These are phyloP conservation scores for Plenodomus biglobosus DNA, from an alignment of 2,329 filamentous ascomycete genomes.

Conservation along the genomic window DNA sequence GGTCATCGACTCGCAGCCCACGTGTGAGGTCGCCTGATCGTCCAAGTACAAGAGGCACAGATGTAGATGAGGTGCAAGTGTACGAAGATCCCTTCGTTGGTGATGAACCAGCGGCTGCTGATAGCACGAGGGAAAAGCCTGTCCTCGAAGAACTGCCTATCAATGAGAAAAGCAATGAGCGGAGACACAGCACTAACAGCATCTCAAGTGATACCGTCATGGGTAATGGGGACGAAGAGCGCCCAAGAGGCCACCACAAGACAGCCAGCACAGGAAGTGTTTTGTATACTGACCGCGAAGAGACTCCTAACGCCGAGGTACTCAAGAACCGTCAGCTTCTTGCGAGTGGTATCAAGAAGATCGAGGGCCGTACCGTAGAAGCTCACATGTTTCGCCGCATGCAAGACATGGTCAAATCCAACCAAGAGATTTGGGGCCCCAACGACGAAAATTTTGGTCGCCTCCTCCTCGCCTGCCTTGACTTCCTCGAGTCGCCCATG, in stretches of 20 bases:
- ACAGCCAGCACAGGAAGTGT: conserved; percentile 43
- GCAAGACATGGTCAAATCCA: conserved; percentile 71
- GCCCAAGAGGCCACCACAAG: conserved; percentile 39
- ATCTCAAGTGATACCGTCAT: conserved; percentile 30
- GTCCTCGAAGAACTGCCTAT: conserved; percentile 56
- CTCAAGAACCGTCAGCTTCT: conserved; percentile 60
- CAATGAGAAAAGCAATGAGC: conserved; percentile 49
- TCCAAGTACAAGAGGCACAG: conserved; percentile 34
- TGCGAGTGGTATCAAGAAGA: conserved; percentile 72
- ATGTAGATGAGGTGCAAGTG: conserved; percentile 51
- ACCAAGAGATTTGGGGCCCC: conserved; percentile 61
- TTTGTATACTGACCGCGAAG: conserved; percentile 34
- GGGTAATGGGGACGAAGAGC: conserved; percentile 29
- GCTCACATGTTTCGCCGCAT: conserved; percentile 79
- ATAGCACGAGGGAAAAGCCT: conserved; percentile 43
- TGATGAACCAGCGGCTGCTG: conserved; percentile 30
- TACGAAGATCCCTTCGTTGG: conserved; percentile 57
- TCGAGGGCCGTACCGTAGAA: conserved; percentile 71
- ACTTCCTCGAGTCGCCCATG: conserved; percentile 66
- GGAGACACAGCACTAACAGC: conserved; percentile 35
- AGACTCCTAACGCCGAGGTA: conserved; percentile 43
- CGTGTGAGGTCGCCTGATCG: conserved; percentile 39
- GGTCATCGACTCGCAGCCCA: conserved; percentile 33
- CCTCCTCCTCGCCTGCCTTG: conserved; percentile 67
- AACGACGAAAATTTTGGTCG: conserved; percentile 71